phyloP scores from a whole-genome alignment of 2,329 filamentous ascomycete genomes.

The Aspergillus pseudoglaucus region DNA sequence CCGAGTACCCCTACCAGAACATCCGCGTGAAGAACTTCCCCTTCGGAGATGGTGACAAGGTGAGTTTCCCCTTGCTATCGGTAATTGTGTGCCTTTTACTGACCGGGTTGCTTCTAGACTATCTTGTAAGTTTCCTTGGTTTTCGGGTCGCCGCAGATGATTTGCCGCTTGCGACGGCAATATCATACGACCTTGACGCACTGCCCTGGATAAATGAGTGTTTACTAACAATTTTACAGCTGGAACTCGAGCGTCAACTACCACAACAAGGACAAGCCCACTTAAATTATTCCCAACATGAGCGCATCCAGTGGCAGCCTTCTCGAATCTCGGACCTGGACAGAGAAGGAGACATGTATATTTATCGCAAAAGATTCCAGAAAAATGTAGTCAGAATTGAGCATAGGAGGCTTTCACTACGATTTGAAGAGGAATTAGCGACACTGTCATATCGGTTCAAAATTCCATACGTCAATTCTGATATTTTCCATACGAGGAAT shows the following conservation, averaged over 20 bases:
- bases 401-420: slow-evolving; percentile 17
- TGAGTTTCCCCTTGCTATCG: slow-evolving; percentile 34
- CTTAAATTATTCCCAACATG: slow-evolving; percentile 21
- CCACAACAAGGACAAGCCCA: slow-evolving; percentile 80
- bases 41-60: slow-evolving; percentile 96
- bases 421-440: slow-evolving; percentile 12
- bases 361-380: slow-evolving; percentile 18
- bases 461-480: not conserved
- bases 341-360: slow-evolving; percentile 22
- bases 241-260: slow-evolving; percentile 97
- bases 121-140: slow-evolving; percentile 52
- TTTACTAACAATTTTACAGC: slow-evolving; percentile 43
- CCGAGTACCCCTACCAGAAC: slow-evolving; percentile 96
- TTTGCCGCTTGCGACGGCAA: not conserved
- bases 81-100: not conserved
- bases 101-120: slow-evolving; percentile 42
- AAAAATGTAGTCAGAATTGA: slow-evolving; percentile 11
- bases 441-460: not conserved
- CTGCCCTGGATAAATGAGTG: not conserved
- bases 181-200: not conserved
- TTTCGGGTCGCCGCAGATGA: not conserved
- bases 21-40: slow-evolving; percentile 92
- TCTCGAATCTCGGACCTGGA: slow-evolving; percentile 1
- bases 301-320: not conserved
- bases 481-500: not conserved